Evolutionary conservation across 257 asterid genomes (phyloP), one percentile per base, ranked within the genome.

Genomic region (Marsdenia floribunda): DNA sequence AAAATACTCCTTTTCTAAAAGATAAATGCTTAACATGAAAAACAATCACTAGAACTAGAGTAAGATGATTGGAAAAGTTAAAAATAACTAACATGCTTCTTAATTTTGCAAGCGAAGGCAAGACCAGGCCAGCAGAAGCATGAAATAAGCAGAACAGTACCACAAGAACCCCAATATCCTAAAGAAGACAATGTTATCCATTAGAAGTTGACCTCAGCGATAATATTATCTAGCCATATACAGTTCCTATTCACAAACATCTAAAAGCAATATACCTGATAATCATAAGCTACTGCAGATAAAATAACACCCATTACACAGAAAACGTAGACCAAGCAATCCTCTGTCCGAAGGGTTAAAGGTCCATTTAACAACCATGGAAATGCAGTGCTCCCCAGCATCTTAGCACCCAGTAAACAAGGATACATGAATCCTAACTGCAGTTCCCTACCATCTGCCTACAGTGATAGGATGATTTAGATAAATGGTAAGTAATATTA

Each of bases 361-460:
- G 91, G 86, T 58, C 88, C 96, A 49, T 83, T 87, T 74, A 80
- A 82, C 29, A 90, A 82, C 98, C 99, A 95, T 9, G 93, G 93
- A 79, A 86, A 89, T 72, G 78, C 88, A 65, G 96, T 87, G 88
- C 97, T 89, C 73, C 99, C 98, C 40, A 95, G 93, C 99, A 95
- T 95, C 86, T 86, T 95, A 5, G 96, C 88, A 61, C 97, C 97
- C 86, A 92, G 81, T 63, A 92, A 80, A 85, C 93, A 95, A 52
- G 98, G 98, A 87, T 90, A 95, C 77, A 95, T 80, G 87, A 92
- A 78, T 35, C 98, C 99, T 76, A 90, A 74, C 15, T 85, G 78
- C 42, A 90, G 89, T 75, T 86, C 96, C 84, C 99, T 87, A 75
- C 99, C 99, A 84, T 95, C 99, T 59, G 96, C 98, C 99, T 95